Conservation (phyloP, 1,284 basidiomycete genomes). For the Tilletia setariae region DNA sequence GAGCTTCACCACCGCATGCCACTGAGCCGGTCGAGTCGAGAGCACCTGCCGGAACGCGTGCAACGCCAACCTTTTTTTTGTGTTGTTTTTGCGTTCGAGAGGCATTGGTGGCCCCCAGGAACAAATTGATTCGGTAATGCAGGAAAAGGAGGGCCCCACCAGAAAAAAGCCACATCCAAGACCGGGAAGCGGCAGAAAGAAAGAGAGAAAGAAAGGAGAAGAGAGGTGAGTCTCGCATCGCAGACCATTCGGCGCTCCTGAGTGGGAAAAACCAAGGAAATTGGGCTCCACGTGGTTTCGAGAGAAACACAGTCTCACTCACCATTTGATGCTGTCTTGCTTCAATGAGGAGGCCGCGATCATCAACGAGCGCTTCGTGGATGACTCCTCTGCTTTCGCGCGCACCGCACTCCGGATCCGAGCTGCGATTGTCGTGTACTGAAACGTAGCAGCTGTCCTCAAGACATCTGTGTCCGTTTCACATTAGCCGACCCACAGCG, state of each 20-base stretch:
- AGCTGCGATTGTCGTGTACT: constrained; percentile 60
- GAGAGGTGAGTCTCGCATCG: neutral
- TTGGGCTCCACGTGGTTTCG: no score
- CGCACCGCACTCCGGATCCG: constrained; percentile 57
- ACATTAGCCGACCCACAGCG: no score
- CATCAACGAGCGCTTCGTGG: no score
- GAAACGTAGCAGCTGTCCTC: constrained; percentile 63
- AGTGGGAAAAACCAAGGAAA: neutral
- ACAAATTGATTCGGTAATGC: no score
- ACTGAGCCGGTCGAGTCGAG: constrained; percentile 32
- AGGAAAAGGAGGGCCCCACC: no score
- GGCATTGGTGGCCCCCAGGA: no score
- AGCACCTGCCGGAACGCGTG: constrained; percentile 72
- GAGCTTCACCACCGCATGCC: neutral
- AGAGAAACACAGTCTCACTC: neutral
- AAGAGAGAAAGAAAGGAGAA: neutral
- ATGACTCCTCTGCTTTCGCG: constrained; percentile 30
- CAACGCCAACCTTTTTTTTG: constrained; percentile 69
- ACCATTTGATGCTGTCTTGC: neutral
- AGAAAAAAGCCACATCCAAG: no score
- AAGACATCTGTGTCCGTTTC: constrained; percentile 60
- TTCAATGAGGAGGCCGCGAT: neutral
- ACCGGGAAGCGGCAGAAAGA: neutral
- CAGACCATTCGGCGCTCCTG: no score
- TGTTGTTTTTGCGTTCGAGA: neutral